These are phyloP conservation scores for Penicillium psychrofluorescens DNA, from an alignment of 495 filamentous ascomycete genomes.

Conservation along the genomic window DNA sequence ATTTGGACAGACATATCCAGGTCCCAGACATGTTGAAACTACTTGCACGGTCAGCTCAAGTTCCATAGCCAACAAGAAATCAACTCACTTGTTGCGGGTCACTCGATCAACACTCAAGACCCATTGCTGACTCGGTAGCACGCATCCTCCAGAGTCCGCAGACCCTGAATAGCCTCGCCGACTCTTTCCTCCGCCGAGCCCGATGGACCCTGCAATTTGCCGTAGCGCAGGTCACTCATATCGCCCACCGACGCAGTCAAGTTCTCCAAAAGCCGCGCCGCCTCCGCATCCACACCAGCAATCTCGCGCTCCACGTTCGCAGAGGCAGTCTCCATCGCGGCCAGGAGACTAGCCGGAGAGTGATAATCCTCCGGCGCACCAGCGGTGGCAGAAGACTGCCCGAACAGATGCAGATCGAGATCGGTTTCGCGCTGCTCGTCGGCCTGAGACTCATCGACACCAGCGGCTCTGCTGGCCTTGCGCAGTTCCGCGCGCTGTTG, in stretches of 20 bases:
- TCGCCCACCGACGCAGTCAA: constrained; percentile 58
- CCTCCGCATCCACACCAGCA: constrained; percentile 54
- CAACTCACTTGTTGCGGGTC: background rate
- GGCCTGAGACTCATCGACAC: constrained; percentile 42
- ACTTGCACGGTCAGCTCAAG: too few relatives aligned
- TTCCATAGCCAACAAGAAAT: too few relatives aligned
- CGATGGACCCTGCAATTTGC: constrained; percentile 57
- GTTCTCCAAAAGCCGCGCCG: constrained; percentile 49
- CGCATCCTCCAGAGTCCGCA: constrained; percentile 54
- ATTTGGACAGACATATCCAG: too few relatives aligned
- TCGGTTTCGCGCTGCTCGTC: constrained; percentile 67
- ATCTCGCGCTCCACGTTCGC: constrained; percentile 61
- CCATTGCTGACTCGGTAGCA: constrained; percentile 37
- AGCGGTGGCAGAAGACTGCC: constrained; percentile 36
- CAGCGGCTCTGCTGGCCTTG: constrained; percentile 43
- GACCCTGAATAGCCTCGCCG: constrained; percentile 44
- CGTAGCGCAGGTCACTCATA: constrained; percentile 78
- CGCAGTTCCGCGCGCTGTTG: constrained; percentile 55
- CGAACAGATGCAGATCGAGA: constrained; percentile 65
- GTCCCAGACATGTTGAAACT: too few relatives aligned
- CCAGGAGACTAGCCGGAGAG: constrained; percentile 55
- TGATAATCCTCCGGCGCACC: constrained; percentile 37
- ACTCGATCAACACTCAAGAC: background rate
- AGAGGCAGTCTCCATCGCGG: constrained; percentile 60
- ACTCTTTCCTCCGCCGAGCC: constrained; percentile 52